Conservation (phyloP, 495 filamentous ascomycete species). For the Xylaria telfairii region DNA sequence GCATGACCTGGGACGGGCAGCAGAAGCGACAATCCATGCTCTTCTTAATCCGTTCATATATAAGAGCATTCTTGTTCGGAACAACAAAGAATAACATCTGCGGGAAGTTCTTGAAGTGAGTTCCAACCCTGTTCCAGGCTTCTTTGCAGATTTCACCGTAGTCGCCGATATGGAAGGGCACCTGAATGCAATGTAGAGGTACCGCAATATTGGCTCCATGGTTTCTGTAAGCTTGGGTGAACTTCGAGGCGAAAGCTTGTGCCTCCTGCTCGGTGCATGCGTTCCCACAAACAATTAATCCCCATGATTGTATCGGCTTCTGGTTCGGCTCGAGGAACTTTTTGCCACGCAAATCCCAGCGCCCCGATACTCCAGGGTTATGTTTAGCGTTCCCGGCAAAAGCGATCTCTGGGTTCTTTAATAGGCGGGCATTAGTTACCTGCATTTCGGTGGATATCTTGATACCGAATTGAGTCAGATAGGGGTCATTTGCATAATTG, state of each 20-base stretch:
- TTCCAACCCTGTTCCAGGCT: constrained; percentile 28
- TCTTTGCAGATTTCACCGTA: constrained; percentile 33
- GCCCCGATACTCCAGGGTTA: constrained; percentile 66
- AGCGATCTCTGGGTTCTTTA: constrained; percentile 71
- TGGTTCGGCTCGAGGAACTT: constrained; percentile 71
- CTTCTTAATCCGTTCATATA: constrained; percentile 83
- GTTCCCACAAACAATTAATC: constrained; percentile 51
- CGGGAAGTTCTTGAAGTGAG: constrained; percentile 34
- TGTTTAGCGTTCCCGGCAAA: constrained; percentile 60
- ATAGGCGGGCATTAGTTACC: constrained; percentile 69
- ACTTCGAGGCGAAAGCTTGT: constrained; percentile 62
- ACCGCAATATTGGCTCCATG: constrained; percentile 72
- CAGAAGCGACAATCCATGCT: constrained; percentile 81
- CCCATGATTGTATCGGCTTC: constrained; percentile 70
- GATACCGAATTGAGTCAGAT: constrained; percentile 72
- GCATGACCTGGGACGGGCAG: constrained; percentile 74
- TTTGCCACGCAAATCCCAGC: constrained; percentile 85
- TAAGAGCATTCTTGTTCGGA: constrained; percentile 63
- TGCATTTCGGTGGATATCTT: constrained; percentile 67
- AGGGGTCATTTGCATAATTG: constrained; percentile 69
- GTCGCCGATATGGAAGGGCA: constrained; percentile 27
- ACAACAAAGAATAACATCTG: constrained; percentile 79
- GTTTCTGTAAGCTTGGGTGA: constrained; percentile 64
- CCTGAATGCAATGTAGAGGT: background rate
- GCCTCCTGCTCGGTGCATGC: constrained; percentile 48